Evolutionary conservation across 495 filamentous ascomycete genomes (phyloP).

Genomic region (Neurospora intermedia): DNA sequence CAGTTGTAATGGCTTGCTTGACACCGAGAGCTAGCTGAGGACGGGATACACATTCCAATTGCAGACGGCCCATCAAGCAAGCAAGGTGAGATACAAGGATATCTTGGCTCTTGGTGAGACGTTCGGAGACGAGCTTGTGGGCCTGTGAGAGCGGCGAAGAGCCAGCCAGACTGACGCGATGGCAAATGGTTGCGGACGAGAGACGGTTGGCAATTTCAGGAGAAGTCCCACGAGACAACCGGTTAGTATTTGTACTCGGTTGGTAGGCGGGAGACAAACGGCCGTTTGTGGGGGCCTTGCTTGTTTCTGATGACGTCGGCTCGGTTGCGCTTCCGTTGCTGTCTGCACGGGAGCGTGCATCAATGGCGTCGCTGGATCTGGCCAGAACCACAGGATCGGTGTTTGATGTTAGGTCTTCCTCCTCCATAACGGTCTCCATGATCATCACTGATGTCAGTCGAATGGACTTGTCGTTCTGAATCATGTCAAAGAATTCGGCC

Average conservation of each 20-base stretch:
- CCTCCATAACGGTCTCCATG: slow-evolving; percentile 51
- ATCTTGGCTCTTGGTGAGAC: slow-evolving; percentile 69
- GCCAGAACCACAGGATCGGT: slow-evolving; percentile 43
- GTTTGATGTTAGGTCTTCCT: slow-evolving; percentile 58
- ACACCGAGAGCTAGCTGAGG: slow-evolving; percentile 60
- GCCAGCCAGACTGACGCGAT: slow-evolving; percentile 42
- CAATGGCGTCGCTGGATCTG: slow-evolving; percentile 17
- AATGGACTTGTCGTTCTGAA: slow-evolving; percentile 54
- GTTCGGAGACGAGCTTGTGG: slow-evolving; percentile 46
- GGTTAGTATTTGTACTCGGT: slow-evolving; percentile 26
- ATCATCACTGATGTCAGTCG: slow-evolving; percentile 42
- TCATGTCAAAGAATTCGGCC: slow-evolving; percentile 84
- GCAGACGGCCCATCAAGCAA: slow-evolving; percentile 81
- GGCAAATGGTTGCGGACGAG: slow-evolving; percentile 39
- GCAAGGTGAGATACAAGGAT: slow-evolving; percentile 78
- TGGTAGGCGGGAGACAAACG: slow-evolving; percentile 33
- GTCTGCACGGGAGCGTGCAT: slow-evolving; percentile 28
- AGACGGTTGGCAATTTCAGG: slow-evolving; percentile 21
- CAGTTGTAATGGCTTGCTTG: slow-evolving; percentile 71
- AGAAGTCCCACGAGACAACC: slow-evolving; percentile 26
- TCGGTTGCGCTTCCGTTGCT: slow-evolving; percentile 20
- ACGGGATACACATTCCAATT: slow-evolving; percentile 80
- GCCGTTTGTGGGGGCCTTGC: slow-evolving; percentile 25
- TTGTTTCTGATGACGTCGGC: slow-evolving; percentile 14
- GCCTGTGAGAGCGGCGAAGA: slow-evolving; percentile 29